Base-by-base conservation (phyloP, 768 basidiomycete species). In the Hericium rajendrae region DNA sequence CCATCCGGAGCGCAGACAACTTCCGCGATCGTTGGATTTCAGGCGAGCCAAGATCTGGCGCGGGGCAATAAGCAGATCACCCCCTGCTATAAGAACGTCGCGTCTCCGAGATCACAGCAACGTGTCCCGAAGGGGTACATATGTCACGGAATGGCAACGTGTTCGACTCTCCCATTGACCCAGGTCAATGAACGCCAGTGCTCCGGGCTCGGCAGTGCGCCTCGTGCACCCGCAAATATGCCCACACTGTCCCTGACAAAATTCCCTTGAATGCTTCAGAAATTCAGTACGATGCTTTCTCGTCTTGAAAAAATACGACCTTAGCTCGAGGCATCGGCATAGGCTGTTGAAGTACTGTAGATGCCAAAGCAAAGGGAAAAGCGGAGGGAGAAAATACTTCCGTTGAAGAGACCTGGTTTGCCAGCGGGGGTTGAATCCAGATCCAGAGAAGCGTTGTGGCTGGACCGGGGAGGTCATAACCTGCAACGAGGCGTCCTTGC, bases 401-500 rank as follows among this genome's bases (percentile, higher is more conserved):
- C 43, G 43, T 46, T 15, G 43, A 46, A 6, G 32, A 32, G 32
- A 32, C 6, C n/a, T 11, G 43, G 43, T 18, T 9, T 20, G 43
- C 43, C 43, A 20, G 16, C 20, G n/a, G 20, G 12, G 43, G 16
- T 6, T 18, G 6, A 15, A 46, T 46, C 43, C n/a, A 46, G 43
- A 46, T 46, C 43, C 43, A n/a, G 9, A 8, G 43, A 46, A n/a
- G n/a, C 43, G 43, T 18, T 20, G 16, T 46, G 43, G 43, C 43
- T 10, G 20, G n/a, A 18, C n/a, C 49, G 20, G 24, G n/a, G 11
- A 57, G 69, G 70, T 70, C 32, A 20, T 18, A 15, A 39, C 28
- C 43, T 22, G 40, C 43, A 26, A 28, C 69, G 63, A 69, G 71
- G 72, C 59, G 52, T 61, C 64, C 75, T 73, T 72, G 71, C 70